Base-by-base conservation (phyloP, 129 eudicot species). In the Calendula officinalis region DNA sequence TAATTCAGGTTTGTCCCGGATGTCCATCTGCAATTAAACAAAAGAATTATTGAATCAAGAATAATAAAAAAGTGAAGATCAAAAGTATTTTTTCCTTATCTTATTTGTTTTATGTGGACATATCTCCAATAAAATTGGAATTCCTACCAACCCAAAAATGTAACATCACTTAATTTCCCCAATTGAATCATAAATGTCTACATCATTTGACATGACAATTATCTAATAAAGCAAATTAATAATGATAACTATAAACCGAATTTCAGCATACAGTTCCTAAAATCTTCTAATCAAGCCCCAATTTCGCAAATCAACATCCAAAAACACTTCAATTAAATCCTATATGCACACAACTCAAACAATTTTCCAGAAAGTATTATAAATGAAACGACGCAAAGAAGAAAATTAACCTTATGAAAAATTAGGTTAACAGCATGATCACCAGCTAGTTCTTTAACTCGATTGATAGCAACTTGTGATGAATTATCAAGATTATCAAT, bases 401-500 rank as follows among this genome's bases (percentile, higher is more conserved):
- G 17, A 55, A 35, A 12, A 61, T 36, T 13, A 47, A 88, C 98
- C 95, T 92, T 56, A 34, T 88, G 91, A 46, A 85, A 88, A n/a
- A 74, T 9, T 45, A 92, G 85, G 55, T 88, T 85, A 33, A 73
- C 38, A n/a, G 86, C 90, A 66, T 49, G 61, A 42, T 75, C 64
- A 40, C 83, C 94, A 45, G 96, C 87, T 53, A 92, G 91, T 61
- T 85, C 79, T 8, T 70, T 65, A 42, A 88, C 96, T 41, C 98
- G 88, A 22, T 76, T 66, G 57, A 92, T 52, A 41, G 91, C 79
- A 43, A 79, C 12, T 39, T 68, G 74, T 5, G 95, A 88, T 17
- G 96, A 79, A 63, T 92, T 92, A 56, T 88, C 91, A 50, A 92
- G 81, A 57, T 88, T 88, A 71, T 92, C 98, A 17, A 88, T 64